Percentiles rank a stretch among this genome's conserved stretches.
These are phyloP conservation scores for Sporopachydermia quercuum DNA, from an alignment of 805 yeast species.

Conservation along the genomic window DNA sequence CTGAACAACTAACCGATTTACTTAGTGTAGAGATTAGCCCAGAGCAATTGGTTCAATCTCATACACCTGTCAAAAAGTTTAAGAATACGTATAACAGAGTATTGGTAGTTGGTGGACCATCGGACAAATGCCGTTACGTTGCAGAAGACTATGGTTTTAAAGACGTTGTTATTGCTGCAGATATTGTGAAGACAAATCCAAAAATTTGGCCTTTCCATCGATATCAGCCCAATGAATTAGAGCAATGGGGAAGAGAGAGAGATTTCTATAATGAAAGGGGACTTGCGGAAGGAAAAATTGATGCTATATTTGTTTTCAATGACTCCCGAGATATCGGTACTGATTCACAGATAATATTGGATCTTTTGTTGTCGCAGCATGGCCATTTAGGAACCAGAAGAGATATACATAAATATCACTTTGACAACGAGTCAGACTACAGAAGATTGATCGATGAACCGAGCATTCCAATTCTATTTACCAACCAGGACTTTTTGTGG, in stretches of 20 bases:
- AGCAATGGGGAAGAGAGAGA: conserved; percentile 24
- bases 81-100: conserved; percentile 41
- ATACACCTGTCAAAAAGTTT: conserved; percentile 66
- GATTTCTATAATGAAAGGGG: conserved; percentile 12
- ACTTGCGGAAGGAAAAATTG: conserved; percentile 27
- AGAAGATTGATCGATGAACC: conserved; percentile 23
- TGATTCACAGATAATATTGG: conserved; percentile 66
- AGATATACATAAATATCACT: conserved; percentile 8
- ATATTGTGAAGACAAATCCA: conserved; percentile 39
- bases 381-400: conserved; percentile 56
- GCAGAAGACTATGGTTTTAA: conserved; percentile 68
- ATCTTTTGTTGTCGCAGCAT: conserved; percentile 44
- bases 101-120: conserved; percentile 73
- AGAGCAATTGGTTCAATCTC: conserved; percentile 67
- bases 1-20: conserved; percentile 31
- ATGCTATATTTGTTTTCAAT: conserved; percentile 69
- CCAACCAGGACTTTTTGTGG: conserved; percentile 79
- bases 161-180: conserved; percentile 60
- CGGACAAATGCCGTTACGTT: conserved; percentile 52
- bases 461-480: conserved; percentile 57
- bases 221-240: conserved; percentile 29
- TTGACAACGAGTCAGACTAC: neutral
- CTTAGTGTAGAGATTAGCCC: conserved; percentile 33
- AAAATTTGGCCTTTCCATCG: conserved; percentile 57
- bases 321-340: conserved; percentile 85